Base-by-base conservation (phyloP, 768 basidiomycete genomes). In the Sutorius australiensis region DNA sequence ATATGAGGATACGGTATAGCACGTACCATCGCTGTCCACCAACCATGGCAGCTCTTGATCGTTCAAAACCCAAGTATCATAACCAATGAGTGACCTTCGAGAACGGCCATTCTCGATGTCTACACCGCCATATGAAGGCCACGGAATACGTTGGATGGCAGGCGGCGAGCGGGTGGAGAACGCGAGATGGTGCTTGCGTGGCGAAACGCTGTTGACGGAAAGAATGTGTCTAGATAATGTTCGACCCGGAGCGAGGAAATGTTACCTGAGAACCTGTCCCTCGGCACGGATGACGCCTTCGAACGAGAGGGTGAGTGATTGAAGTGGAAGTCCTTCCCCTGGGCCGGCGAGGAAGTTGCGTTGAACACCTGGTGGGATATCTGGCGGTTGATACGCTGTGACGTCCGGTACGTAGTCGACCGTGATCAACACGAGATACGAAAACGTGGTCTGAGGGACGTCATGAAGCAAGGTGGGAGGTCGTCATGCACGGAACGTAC, bases 281-380 rank as follows among this genome's bases (percentile, higher is more conserved):
- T 93, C 88, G 10, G 89, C 80, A 11, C 82, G 81, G 52, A 93
- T 79, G 30, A 93, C 89, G 2, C 92, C 91, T 64, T 92, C 90
- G 49, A 94, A 82, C 34, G 82, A 79, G 48, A 92, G 74, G 44
- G 74, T 76, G 34, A 90, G 69, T n/a, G 82, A 77, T 49, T 86
- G 86, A 32, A 92, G 72, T 0, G 82, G 80, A 3, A 84, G 67
- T 6, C 80, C 87, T 71, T 92, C 90, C n/a, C 92, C 90, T 11
- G 91, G 80, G 36, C 91, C 89, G 19, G 87, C 76, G 19, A 88
- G 70, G 66, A 92, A 90, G 62, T 80, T 84, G 28, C 83, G 78
- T 61, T 83, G 83, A 33, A 83, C 76, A 58, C 66, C 68, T 24
- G 53, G 55, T 37, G 73, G 77, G 28, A 77, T 61, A 19, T 80